Evolutionary conservation across 2,329 filamentous ascomycete genomes (phyloP).

Genomic region (Macrophomina pseudophaseolina): DNA sequence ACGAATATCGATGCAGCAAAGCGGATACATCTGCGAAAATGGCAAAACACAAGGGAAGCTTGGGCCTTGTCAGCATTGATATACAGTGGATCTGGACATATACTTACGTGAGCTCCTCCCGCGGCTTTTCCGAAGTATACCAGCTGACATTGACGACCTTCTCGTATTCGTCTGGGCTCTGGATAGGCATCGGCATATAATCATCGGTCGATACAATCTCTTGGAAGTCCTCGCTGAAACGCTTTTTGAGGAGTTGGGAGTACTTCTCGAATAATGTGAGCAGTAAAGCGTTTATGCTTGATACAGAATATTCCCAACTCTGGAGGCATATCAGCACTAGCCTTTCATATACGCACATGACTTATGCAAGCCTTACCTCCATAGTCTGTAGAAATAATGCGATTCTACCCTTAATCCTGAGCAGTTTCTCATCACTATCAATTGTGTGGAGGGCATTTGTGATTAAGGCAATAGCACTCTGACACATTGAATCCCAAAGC

Average conservation of each 20-base stretch:
- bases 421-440: slow-evolving; percentile 83
- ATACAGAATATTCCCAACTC: slow-evolving; percentile 89
- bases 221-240: slow-evolving; percentile 95
- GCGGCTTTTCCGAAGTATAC: slow-evolving; percentile 83
- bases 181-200: slow-evolving; percentile 99
- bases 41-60: slow-evolving; percentile 95
- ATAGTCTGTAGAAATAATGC: slow-evolving; percentile 97
- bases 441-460: slow-evolving; percentile 77
- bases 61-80: slow-evolving; percentile 26
- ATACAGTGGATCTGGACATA: neutral
- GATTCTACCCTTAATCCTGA: slow-evolving; percentile 95
- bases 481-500: slow-evolving; percentile 97
- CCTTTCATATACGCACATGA: neutral
- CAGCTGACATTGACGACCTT: slow-evolving; percentile 96
- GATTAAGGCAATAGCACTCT: slow-evolving; percentile 81
- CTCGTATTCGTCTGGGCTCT: slow-evolving; percentile 86
- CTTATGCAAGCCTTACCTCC: slow-evolving; percentile 67
- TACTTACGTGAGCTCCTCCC: slow-evolving; percentile 74
- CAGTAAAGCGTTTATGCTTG: slow-evolving; percentile 80
- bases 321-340: slow-evolving; percentile 42
- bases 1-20: slow-evolving; percentile 97
- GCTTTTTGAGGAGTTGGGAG: slow-evolving; percentile 83
- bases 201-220: slow-evolving; percentile 92
- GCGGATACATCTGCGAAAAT: slow-evolving; percentile 98
- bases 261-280: slow-evolving; percentile 94